Percentiles rank a stretch among this genome's conserved stretches.
Conservation (phyloP, 1,284 basidiomycete genomes). For the Psilocybe mexicana region DNA sequence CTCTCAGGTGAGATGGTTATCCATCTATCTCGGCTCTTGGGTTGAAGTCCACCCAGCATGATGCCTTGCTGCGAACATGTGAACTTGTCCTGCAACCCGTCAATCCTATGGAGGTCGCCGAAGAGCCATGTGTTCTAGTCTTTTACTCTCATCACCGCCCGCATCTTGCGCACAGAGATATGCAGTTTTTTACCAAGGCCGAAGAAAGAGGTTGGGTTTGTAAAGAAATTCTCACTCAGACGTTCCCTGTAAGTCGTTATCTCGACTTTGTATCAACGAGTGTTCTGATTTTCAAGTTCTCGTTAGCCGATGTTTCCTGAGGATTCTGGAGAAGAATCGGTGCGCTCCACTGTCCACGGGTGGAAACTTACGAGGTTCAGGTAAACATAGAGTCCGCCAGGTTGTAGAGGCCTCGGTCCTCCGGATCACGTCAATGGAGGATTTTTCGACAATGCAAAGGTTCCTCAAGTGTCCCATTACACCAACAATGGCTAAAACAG, state of each 20-base stretch:
- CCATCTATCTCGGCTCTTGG: not conserved
- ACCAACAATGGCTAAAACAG: too few relatives aligned
- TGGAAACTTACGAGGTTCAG: conserved; percentile 55
- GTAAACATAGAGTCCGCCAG: not conserved
- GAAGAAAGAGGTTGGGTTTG: conserved; percentile 71
- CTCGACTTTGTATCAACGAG: not conserved
- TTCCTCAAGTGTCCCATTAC: too few relatives aligned
- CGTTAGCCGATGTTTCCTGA: conserved; percentile 85
- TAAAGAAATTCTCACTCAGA: conserved; percentile 70
- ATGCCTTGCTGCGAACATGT: conserved; percentile 80
- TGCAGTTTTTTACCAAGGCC: conserved; percentile 82
- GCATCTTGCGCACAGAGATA: conserved; percentile 80
- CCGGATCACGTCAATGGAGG: too few relatives aligned
- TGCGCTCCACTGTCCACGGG: conserved; percentile 77
- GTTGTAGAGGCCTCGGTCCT: not conserved
- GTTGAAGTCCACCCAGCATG: conserved; percentile 54
- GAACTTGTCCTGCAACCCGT: conserved; percentile 43
- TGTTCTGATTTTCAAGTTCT: conserved; percentile 6
- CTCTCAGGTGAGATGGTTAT: conserved; percentile 57
- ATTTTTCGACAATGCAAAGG: too few relatives aligned
- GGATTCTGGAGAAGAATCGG: conserved; percentile 76
- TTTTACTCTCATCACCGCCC: conserved; percentile 95
- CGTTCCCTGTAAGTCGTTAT: conserved; percentile 51
- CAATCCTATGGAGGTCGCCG: conserved; percentile 1
- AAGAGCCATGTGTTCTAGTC: conserved; percentile 68